Evolutionary conservation across 176 grass and related monocot genomes (phyloP).

Genomic region (Hyparrhenia diplandra): DNA sequence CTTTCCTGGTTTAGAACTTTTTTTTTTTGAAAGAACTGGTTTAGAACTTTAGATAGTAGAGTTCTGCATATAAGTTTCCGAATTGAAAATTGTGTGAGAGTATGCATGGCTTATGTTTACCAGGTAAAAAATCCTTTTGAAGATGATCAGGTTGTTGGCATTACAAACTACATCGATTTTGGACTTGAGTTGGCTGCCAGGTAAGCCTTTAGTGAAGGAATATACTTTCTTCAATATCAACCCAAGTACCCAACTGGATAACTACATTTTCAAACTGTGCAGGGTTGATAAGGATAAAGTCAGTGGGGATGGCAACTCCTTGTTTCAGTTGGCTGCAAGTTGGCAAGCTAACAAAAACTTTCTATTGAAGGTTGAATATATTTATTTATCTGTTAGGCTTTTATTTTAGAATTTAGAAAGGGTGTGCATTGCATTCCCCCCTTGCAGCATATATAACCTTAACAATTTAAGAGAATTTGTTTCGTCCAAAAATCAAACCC

Average conservation of each 20-base stretch:
- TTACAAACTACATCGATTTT: slow-evolving; percentile 96
- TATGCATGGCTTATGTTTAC: background rate
- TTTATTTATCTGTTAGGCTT: background rate
- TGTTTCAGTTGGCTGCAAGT: slow-evolving; percentile 85
- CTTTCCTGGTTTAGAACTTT: background rate
- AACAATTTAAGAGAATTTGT: background rate
- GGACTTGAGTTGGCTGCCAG: slow-evolving; percentile 76
- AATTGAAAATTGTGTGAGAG: slow-evolving; percentile 22
- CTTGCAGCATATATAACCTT: background rate
- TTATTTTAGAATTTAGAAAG: slow-evolving; percentile 2
- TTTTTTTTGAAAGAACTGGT: too few species aligned
- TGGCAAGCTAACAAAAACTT: slow-evolving; percentile 99
- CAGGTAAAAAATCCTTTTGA: slow-evolving; percentile 97
- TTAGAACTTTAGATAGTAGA: too few species aligned
- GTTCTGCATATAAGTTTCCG: background rate
- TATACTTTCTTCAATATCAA: background rate
- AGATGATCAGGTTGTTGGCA: slow-evolving; percentile 83
- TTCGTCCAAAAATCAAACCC: background rate
- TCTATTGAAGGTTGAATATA: slow-evolving; percentile 66
- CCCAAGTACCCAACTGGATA: background rate
- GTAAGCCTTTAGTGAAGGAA: slow-evolving; percentile 36
- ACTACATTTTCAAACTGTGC: slow-evolving; percentile 11
- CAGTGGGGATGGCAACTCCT: slow-evolving; percentile 31
- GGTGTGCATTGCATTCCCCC: background rate
- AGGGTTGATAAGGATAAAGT: slow-evolving; percentile 66